Conservation (phyloP, 2,329 filamentous ascomycete species). For the Aureobasidium musti region DNA sequence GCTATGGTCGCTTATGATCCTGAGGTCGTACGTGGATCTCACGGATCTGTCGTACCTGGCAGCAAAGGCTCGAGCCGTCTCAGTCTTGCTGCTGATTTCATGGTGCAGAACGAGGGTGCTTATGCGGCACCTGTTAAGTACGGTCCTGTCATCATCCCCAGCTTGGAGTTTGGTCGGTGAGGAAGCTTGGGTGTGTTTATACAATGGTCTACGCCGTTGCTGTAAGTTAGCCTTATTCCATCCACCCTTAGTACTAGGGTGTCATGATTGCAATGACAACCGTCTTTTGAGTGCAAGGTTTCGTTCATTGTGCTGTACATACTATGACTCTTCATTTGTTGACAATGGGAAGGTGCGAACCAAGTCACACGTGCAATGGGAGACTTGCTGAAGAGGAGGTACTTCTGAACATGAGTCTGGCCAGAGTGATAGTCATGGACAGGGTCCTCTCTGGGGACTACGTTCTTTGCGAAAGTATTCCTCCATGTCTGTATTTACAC, state of each 20-base stretch:
- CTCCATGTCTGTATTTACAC: too few species aligned
- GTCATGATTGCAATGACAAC: neutral
- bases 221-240: neutral
- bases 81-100: slow-evolving; percentile 91
- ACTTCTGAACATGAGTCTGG: too few species aligned
- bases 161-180: slow-evolving; percentile 50
- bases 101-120: slow-evolving; percentile 87
- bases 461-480: too few species aligned
- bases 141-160: slow-evolving; percentile 92
- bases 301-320: too few species aligned
- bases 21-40: slow-evolving; percentile 61
- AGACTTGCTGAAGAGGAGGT: too few species aligned
- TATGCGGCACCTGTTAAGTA: slow-evolving; percentile 89
- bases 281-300: neutral
- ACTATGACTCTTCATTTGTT: too few species aligned
- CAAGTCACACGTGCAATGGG: too few species aligned
- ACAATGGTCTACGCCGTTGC: neutral
- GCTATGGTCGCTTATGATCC: slow-evolving; percentile 94
- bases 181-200: neutral
- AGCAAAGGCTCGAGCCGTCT: slow-evolving; percentile 51
- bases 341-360: too few species aligned
- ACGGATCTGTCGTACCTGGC: slow-evolving; percentile 35
- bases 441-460: too few species aligned
- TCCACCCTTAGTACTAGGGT: neutral
- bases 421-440: too few species aligned